Conservation (phyloP, 768 basidiomycete species). For the Rhizopogon roseolus region DNA sequence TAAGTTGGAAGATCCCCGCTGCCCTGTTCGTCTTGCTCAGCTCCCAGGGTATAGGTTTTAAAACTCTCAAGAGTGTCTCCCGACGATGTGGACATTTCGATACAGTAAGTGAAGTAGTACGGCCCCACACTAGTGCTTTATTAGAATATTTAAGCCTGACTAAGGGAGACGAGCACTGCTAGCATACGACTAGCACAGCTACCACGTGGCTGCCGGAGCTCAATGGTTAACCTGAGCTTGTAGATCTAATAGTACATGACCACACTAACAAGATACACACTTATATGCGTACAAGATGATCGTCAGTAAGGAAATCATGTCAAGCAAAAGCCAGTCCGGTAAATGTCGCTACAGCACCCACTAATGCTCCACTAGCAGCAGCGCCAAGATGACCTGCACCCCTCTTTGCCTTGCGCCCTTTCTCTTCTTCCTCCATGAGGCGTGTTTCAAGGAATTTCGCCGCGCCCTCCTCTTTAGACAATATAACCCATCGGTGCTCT, state of each 20-base stretch:
- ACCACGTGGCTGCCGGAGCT: not conserved
- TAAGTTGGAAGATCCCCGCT: slow-evolving; percentile 70
- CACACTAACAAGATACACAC: not conserved
- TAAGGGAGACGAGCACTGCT: too few relatives aligned
- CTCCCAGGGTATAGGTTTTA: slow-evolving; percentile 21
- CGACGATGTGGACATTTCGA: not conserved
- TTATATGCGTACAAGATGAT: not conserved
- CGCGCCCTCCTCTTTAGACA: slow-evolving; percentile 47
- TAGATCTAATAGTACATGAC: too few relatives aligned
- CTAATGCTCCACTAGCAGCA: slow-evolving; percentile 52
- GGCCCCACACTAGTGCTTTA: too few relatives aligned
- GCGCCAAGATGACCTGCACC: slow-evolving; percentile 31
- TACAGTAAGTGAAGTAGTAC: not conserved
- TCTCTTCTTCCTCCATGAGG: slow-evolving; percentile 27
- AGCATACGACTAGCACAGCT: not conserved
- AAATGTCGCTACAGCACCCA: slow-evolving; percentile 58
- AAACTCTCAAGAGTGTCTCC: slow-evolving; percentile 17
- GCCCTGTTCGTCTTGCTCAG: slow-evolving; percentile 38
- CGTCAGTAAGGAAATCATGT: slow-evolving; percentile 6
- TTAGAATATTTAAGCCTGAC: too few relatives aligned
- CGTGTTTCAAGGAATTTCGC: slow-evolving; percentile 30
- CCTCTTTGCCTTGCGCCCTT: slow-evolving; percentile 11
- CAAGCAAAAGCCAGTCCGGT: slow-evolving; percentile 52
- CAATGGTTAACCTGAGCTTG: not conserved
- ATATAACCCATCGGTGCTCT: slow-evolving; percentile 42